Evolutionary conservation across 2,329 filamentous ascomycete species (phyloP), one percentile per base, ranked within the genome.

Genomic region (Penicillium sp.): DNA sequence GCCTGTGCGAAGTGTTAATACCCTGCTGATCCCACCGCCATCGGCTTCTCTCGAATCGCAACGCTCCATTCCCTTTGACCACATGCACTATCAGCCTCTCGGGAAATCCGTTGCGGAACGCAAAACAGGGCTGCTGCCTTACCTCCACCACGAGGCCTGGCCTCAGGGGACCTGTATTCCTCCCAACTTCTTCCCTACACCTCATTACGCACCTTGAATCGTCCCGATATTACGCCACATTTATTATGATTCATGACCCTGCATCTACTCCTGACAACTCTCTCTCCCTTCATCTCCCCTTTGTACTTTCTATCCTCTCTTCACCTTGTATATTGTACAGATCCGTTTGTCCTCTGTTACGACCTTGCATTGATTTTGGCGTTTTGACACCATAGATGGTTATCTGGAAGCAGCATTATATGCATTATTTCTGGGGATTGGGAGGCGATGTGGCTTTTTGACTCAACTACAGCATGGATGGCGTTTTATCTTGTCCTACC

Each of bases 1-100:
- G 66, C 94, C 94, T 1, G 90, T 97, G 45, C 90, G 93, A 57
- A 87, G 92, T 64, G 92, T 97, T 62, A 93, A 95, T 69, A 96
- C 92, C 0, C 85, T 98, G n/a, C 83, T 97, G 31, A 92, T 95
- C 62, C 93, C 93, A 35, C 92, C 93, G 7, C 91, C 93, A 0
- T 91, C 91, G 26, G 85, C 88, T 8, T 92, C 92, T 7, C 85
- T 96, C 65, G 90, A 94, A 66, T 86, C 91, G 69, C 90, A 92
- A 73, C 81, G 91, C 71, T 86, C 75, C 79, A 81, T 82, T 58
- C 79, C 85, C 52, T 88, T 90, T 56, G 84, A 87, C 63, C 86
- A 93, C 78, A 93, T 96, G 89, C 90, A 94, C 75, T 91, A 95
- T 72, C 90, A 93, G 67, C 90, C 91, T 8, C 79, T 94, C 5